Percentiles rank a stretch among this genome's conserved stretches.
These are phyloP conservation scores for Anaeramoeba flamelloides DNA, from an alignment of 78 protist species.

Conservation along the genomic window DNA sequence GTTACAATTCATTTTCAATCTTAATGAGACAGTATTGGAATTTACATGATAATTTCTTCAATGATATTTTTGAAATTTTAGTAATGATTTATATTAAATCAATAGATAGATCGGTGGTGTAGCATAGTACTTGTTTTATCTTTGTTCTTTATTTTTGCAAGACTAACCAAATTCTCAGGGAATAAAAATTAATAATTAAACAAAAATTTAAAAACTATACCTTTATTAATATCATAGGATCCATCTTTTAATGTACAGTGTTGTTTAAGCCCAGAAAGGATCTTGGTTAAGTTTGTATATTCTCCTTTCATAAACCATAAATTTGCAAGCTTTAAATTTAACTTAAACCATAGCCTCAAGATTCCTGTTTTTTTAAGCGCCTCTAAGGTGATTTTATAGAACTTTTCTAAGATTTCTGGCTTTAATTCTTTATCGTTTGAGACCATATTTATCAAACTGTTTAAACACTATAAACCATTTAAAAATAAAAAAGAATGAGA, in stretches of 20 bases:
- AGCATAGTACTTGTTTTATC: no score
- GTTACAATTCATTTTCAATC: no score
- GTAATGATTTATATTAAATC: no score
- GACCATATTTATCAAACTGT: neutral
- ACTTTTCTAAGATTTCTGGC: neutral
- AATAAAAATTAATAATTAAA: no score
- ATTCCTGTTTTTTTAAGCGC: conserved; percentile 28
- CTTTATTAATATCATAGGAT: conserved; percentile 27
- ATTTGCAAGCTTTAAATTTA: conserved; percentile 42
- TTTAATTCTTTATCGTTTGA: neutral
- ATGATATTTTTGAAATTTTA: no score
- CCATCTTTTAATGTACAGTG: conserved; percentile 36
- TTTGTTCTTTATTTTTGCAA: no score
- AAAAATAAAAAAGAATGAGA: neutral
- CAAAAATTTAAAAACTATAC: no score
- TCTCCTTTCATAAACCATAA: conserved; percentile 34
- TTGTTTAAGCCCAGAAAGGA: conserved; percentile 30
- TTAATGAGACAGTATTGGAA: no score
- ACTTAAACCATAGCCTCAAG: conserved; percentile 59
- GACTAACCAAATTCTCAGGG: no score
- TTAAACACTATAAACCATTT: neutral
- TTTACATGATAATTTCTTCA: no score
- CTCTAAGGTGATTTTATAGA: conserved; percentile 24
- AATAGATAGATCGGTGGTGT: no score
- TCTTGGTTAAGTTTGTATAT: conserved; percentile 3